A percentile compares a stretch with the other conserved stretches of the same genome.
Evolutionary conservation across 1,284 basidiomycete species (phyloP).

Genomic region (Trichosporon coremiiforme): DNA sequence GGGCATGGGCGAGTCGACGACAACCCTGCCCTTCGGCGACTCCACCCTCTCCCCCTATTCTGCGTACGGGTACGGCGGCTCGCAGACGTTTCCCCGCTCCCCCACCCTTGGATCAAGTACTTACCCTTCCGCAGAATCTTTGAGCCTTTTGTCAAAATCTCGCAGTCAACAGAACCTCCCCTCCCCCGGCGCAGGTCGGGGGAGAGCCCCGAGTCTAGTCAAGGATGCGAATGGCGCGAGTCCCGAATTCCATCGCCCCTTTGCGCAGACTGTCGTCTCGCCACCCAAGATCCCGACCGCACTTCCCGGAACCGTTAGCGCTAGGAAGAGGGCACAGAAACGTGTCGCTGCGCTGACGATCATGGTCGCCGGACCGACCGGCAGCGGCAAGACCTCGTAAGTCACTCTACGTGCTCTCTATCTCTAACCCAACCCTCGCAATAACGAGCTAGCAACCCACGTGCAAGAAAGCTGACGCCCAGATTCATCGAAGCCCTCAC

Average conservation of each 20-base stretch:
- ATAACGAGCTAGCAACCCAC: no score
- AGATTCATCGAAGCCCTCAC: constrained; percentile 32
- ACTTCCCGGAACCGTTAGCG: constrained; percentile 15
- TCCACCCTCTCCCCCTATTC: background rate
- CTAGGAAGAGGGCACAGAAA: constrained; percentile 23
- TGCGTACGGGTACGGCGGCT: background rate
- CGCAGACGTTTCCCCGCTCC: constrained; percentile 10
- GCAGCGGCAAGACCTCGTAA: constrained; percentile 50
- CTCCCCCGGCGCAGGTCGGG: background rate
- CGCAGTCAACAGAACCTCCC: constrained; percentile 4
- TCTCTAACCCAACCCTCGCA: no score
- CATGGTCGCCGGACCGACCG: constrained; percentile 46
- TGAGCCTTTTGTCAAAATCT: constrained; percentile 1
- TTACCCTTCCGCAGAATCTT: constrained; percentile 6
- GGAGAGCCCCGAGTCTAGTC: constrained; percentile 24
- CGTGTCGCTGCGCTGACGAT: constrained; percentile 41
- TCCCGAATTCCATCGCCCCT: constrained; percentile 46
- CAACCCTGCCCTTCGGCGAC: background rate
- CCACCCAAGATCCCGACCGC: constrained; percentile 12
- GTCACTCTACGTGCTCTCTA: background rate
- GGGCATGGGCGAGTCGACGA: background rate
- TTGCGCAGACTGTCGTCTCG: constrained; percentile 35
- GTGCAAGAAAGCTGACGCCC: background rate
- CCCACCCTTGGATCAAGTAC: background rate
- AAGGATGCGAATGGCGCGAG: constrained; percentile 21